Evolutionary conservation across 2,329 filamentous ascomycete species (phyloP), one percentile per base, ranked within the genome.

Genomic region (Alternaria tenuissima): DNA sequence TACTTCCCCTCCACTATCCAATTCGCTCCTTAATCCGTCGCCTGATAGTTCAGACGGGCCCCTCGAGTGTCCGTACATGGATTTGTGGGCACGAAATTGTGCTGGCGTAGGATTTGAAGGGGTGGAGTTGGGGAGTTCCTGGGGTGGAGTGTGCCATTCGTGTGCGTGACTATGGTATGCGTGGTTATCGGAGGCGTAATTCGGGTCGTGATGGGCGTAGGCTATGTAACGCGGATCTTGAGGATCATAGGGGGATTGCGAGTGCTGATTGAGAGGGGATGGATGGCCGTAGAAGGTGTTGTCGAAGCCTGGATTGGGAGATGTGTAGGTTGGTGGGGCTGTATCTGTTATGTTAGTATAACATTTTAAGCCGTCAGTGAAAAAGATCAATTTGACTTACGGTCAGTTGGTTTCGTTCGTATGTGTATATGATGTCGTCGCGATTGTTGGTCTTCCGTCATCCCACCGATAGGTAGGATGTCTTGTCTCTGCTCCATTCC

Each of bases 251-350:
- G 46, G 16, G 3, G 46, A 48, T 1, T 34, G 46, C 18, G 44
- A n/a, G 44, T 47, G 44, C 6, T 32, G 44, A 1, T 18, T 20
- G 3, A 32, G 28, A 14, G 26, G 44, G 11, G 44, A 47, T 1
- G 6, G 36, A 28, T 32, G 65, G 59, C 9, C 52, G 58, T 52
- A 61, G 2, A 55, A 30, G 6, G 24, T 30, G 2, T 32, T 48
- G 26, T 46, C 26, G 43, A 32, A 5, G 41, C 55, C 55, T 28
- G 57, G 53, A 12, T 39, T 60, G 4, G 57, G 57, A 2, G 57
- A 56, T 1, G 46, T 46, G 46, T 60, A 60, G 4, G 53, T 52
- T 12, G 57, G 66, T 7, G 65, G 68, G 32, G 55, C 57, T 68
- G 24, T 22, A 22, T 28, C 16, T 39, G 1, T 7, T 12, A 4